Evolutionary conservation across 2,329 filamentous ascomycete species (phyloP).

Genomic region (Phialocephala sp.): DNA sequence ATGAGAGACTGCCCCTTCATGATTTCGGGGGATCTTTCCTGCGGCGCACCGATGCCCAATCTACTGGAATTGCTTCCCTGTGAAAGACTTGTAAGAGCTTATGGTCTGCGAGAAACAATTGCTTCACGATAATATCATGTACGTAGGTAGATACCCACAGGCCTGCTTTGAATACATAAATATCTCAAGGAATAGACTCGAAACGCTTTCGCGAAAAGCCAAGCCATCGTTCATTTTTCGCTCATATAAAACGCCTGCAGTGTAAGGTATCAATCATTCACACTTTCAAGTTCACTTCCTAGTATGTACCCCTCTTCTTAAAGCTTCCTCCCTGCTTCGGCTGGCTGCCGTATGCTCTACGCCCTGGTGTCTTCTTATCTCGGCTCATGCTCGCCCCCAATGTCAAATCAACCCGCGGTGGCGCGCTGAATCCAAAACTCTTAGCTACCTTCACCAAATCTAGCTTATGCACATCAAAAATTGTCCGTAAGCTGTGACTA

Average conservation of each 20-base stretch:
- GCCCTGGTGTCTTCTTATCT: slow-evolving; percentile 70
- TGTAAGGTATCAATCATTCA: slow-evolving; percentile 26
- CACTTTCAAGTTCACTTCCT: slow-evolving; percentile 6
- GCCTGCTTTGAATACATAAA: slow-evolving; percentile 5
- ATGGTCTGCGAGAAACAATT: not conserved
- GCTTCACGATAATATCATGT: not conserved
- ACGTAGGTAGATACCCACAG: not conserved
- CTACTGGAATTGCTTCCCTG: not conserved
- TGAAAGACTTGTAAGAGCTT: not conserved
- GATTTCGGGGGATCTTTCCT: not conserved
- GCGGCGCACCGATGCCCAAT: not conserved
- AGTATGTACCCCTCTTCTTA: slow-evolving; percentile 41
- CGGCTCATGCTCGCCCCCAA: slow-evolving; percentile 77
- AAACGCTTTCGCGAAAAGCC: not conserved
- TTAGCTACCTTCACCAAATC: slow-evolving; percentile 85
- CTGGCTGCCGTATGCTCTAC: slow-evolving; percentile 80
- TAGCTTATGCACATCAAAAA: slow-evolving; percentile 83
- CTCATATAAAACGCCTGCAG: slow-evolving; percentile 21
- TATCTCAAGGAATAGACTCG: not conserved
- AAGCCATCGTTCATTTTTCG: not conserved
- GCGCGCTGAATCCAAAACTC: slow-evolving; percentile 79
- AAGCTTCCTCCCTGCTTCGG: slow-evolving; percentile 60
- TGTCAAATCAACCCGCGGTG: slow-evolving; percentile 79
- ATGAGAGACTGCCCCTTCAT: not conserved
- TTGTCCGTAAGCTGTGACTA: slow-evolving; percentile 79